phyloP scores from a whole-genome alignment of 2,329 filamentous ascomycete species.

The Xylaria sp. region DNA sequence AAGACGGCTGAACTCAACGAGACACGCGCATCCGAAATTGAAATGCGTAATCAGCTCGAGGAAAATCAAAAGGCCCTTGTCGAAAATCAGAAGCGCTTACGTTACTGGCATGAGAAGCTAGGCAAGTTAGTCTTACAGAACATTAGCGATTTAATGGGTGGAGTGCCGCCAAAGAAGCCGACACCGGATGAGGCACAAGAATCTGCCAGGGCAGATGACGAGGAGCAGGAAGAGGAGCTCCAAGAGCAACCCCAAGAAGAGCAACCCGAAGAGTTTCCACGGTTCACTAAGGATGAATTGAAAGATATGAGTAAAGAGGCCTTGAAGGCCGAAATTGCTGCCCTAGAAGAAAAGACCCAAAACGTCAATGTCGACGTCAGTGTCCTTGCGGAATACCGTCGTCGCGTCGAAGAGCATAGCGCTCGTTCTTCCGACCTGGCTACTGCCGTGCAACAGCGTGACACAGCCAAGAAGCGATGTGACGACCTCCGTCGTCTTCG shows the following conservation, averaged over 20 bases:
- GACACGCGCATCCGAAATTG: conserved; percentile 87
- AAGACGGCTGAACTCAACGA: conserved; percentile 87
- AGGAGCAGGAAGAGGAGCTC: conserved; percentile 37
- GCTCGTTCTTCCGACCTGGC: conserved; percentile 84
- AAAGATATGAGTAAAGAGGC: conserved; percentile 68
- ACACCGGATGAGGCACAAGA: conserved; percentile 24
- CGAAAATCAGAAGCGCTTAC: conserved; percentile 84
- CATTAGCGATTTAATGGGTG: conserved; percentile 68
- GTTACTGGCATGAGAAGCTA: conserved; percentile 90
- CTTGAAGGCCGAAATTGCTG: conserved; percentile 66
- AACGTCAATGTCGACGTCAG: conserved; percentile 87
- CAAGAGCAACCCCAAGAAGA: conserved; percentile 28
- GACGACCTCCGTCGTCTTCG: conserved; percentile 90
- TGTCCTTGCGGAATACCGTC: conserved; percentile 87
- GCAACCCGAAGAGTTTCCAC: conserved; percentile 68
- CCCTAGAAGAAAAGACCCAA: conserved; percentile 73
- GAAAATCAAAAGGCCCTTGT: conserved; percentile 88
- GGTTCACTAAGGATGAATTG: conserved; percentile 75
- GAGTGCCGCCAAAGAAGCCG: conserved; percentile 38
- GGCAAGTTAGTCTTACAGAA: conserved; percentile 84
- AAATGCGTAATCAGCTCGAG: conserved; percentile 98
- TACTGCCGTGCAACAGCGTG: conserved; percentile 76
- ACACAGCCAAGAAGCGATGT: conserved; percentile 87
- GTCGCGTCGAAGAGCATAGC: conserved; percentile 81
- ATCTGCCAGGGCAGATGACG: conserved; percentile 18